phyloP scores from a whole-genome alignment of 2,329 filamentous ascomycete genomes.

The Fusarium sp. region DNA sequence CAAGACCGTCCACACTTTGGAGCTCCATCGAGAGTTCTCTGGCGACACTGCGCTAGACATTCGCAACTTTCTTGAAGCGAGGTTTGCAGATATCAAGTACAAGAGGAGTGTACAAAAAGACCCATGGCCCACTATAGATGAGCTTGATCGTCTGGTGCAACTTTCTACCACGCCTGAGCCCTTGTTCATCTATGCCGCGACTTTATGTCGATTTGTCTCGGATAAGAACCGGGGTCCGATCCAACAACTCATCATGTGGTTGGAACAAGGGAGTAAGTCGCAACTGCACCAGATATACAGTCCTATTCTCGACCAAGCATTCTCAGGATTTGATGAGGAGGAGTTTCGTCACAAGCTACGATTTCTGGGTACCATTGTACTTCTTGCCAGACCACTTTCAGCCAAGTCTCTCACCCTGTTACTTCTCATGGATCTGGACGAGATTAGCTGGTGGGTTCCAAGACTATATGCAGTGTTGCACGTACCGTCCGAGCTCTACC shows the following conservation, averaged over 20 bases:
- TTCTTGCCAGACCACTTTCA: neutral
- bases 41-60: rapidly evolving
- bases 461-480: neutral
- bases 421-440: neutral
- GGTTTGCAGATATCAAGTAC: neutral
- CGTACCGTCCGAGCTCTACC: neutral
- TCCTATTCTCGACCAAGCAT: neutral
- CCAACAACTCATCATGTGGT: neutral
- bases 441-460: neutral
- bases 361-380: neutral
- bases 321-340: rapidly evolving
- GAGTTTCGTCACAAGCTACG: neutral
- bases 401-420: neutral
- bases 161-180: neutral
- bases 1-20: rapidly evolving
- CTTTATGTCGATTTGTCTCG: neutral
- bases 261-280: neutral
- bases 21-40: neutral
- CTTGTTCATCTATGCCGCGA: neutral
- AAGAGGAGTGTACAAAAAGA: neutral
- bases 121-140: rapidly evolving
- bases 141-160: neutral
- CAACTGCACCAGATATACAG: neutral
- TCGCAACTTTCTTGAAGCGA: rapidly evolving
- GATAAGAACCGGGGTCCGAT: neutral